Conservation (phyloP, 805 yeast genomes). For the Myxozyma neglecta region DNA sequence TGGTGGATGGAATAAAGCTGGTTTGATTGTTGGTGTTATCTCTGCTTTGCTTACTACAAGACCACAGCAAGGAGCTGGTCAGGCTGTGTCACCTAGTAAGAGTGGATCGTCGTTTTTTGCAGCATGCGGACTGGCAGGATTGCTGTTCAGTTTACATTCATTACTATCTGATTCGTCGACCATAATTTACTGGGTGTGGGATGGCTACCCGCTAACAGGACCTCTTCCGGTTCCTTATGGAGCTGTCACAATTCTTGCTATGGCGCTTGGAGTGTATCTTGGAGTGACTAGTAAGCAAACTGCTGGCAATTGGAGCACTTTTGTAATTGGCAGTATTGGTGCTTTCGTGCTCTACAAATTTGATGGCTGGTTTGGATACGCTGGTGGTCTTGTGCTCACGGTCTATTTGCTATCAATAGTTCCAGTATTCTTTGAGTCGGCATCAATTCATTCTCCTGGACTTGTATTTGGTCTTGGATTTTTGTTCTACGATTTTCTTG, state of each 20-base stretch:
- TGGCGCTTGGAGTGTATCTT: constrained; percentile 57
- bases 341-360: constrained; percentile 51
- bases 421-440: constrained; percentile 44
- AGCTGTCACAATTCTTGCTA: constrained; percentile 55
- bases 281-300: constrained; percentile 41
- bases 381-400: constrained; percentile 66
- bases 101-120: constrained; percentile 45
- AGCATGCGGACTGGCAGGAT: constrained; percentile 72
- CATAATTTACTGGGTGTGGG: constrained; percentile 93
- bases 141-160: constrained; percentile 69
- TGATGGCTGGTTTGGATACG: constrained; percentile 69
- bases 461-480: constrained; percentile 43
- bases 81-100: constrained; percentile 19
- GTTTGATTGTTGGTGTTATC: constrained; percentile 61
- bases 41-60: constrained; percentile 56
- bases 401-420: constrained; percentile 49
- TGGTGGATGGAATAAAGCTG: constrained; percentile 82
- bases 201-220: constrained; percentile 82
- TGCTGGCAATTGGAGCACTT: constrained; percentile 39
- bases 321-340: constrained; percentile 50
- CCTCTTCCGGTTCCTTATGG: constrained; percentile 90
- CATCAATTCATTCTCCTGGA: constrained; percentile 57
- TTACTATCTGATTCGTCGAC: constrained; percentile 82
- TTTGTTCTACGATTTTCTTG: constrained; percentile 54
- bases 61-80: constrained; percentile 27